These are phyloP conservation scores for Rhynchospora tenuis DNA, from an alignment of 176 grass and related monocot species.

Conservation along the genomic window DNA sequence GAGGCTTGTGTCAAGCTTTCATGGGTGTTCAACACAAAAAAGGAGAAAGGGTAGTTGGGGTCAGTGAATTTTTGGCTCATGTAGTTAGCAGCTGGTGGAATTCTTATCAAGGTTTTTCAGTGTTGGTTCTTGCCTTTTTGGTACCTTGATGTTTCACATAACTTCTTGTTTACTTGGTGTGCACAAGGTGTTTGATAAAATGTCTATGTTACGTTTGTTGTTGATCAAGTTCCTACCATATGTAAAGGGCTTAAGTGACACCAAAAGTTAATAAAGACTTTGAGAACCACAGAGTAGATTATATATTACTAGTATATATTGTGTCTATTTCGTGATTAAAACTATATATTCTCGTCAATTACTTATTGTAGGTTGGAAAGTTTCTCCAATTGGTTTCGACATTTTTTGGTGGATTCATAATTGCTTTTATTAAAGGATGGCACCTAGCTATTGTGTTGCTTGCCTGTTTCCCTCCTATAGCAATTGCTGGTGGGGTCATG, in stretches of 20 bases:
- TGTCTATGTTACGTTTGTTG: neutral
- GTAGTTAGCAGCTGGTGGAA: neutral
- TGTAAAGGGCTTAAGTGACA: neutral
- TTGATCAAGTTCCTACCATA: neutral
- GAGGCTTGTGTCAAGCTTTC: neutral
- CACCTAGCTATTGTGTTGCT: slow-evolving; percentile 56
- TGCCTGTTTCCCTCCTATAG: slow-evolving; percentile 45
- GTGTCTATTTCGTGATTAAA: neutral
- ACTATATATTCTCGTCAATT: neutral
- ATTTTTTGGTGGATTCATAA: slow-evolving; percentile 49
- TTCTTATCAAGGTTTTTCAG: neutral
- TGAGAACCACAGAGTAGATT: too few relatives aligned
- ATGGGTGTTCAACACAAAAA: neutral
- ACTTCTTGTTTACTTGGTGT: neutral
- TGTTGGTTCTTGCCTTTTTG: neutral
- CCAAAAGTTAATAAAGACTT: neutral
- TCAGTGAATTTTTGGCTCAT: neutral
- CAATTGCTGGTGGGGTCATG: slow-evolving; percentile 41
- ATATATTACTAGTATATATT: neutral
- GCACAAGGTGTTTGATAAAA: neutral
- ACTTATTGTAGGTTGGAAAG: slow-evolving; percentile 42
- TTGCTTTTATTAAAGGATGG: slow-evolving; percentile 61
- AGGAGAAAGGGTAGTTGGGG: too few relatives aligned
- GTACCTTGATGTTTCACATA: neutral
- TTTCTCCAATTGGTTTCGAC: slow-evolving; percentile 52